Conservation (phyloP, 768 basidiomycete species). For the Leccinum variicolor region DNA sequence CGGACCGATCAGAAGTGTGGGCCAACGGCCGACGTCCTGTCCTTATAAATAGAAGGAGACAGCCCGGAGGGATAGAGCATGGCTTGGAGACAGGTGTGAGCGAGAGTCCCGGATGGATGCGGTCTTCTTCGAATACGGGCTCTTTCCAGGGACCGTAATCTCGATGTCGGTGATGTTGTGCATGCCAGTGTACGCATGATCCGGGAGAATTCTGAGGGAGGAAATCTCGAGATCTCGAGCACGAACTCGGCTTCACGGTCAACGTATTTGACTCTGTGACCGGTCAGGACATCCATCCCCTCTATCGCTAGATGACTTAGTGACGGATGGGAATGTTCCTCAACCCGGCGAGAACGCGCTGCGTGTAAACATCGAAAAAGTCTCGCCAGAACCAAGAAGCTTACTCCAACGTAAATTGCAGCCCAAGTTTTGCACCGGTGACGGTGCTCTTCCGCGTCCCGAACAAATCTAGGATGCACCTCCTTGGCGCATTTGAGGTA, state of each 20-base stretch:
- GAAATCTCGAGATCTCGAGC: conserved; percentile 70
- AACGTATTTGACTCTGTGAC: conserved; percentile 62
- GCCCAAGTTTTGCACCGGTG: conserved; percentile 36
- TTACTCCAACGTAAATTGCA: conserved; percentile 56
- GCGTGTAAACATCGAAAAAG: conserved; percentile 75
- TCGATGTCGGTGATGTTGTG: conserved; percentile 67
- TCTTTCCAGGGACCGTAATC: conserved; percentile 40
- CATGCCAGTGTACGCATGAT: conserved; percentile 53
- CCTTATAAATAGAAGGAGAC: conserved; percentile 72
- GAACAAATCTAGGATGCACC: conserved; percentile 48
- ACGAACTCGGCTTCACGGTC: conserved; percentile 69
- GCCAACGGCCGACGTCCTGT: conserved; percentile 51
- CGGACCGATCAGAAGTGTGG: conserved; percentile 33
- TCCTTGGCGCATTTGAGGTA: conserved; percentile 45
- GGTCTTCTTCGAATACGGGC: conserved; percentile 37
- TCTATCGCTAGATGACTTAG: conserved; percentile 31
- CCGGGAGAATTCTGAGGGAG: conserved; percentile 61
- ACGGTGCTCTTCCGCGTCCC: conserved; percentile 45
- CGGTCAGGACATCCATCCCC: not conserved
- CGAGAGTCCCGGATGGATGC: conserved; percentile 60
- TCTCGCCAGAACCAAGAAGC: conserved; percentile 81
- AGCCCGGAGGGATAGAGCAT: conserved; percentile 56
- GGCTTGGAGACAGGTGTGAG: conserved; percentile 62
- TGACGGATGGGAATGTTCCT: conserved; percentile 69
- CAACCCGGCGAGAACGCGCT: conserved; percentile 48